Evolutionary conservation across 2,329 filamentous ascomycete genomes (phyloP), one percentile per base, ranked within the genome.

Genomic region (Pyrenochaeta sp.): DNA sequence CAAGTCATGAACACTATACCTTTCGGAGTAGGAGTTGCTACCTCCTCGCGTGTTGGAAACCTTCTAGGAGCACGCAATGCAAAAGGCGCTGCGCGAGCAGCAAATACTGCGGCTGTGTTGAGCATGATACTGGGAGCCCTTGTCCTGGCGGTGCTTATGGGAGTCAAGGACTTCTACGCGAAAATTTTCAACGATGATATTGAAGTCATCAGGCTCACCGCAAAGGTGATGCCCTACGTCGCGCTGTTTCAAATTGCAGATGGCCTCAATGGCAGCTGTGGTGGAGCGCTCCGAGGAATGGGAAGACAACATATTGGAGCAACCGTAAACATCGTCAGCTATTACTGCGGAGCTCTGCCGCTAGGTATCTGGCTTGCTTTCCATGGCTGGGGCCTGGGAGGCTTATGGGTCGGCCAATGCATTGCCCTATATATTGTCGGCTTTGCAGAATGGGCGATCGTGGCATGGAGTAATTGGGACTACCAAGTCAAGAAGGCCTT

Each of bases 211-310:
- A 80, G 74, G 8, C 85, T 96, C 0, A 93, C 93, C 0, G 86
- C 90, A 0, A 80, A 89, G 15, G 90, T 96, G 27, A 88, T 96
- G 82, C 93, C 93, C 0, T 94, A 89, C 68, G 92, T 96, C 0
- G 93, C 92, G 0, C 81, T 96, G 2, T 96, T 96, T 77, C 92
- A 96, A 79, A 93, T 96, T 58, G 92, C 92, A 0, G 92, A 96
- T 73, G 93, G 92, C 0, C 79, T 96, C 34, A 95, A 95, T 69
- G 92, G 92, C 1, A 91, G 88, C 58, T 96, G 92, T 71, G 92
- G 93, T 1, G 92, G 93, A 1, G 87, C 88, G 22, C 79, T 96
- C 13, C 80, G 92, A 63, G 93, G 92, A 0, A 95, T 94, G 91
- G 93, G 92, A 2, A 81, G 91, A 53, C 92, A 96, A 76, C 92